Evolutionary conservation across 306 rosid genomes (phyloP).

Genomic region (Cotoneaster glaucophyllus): DNA sequence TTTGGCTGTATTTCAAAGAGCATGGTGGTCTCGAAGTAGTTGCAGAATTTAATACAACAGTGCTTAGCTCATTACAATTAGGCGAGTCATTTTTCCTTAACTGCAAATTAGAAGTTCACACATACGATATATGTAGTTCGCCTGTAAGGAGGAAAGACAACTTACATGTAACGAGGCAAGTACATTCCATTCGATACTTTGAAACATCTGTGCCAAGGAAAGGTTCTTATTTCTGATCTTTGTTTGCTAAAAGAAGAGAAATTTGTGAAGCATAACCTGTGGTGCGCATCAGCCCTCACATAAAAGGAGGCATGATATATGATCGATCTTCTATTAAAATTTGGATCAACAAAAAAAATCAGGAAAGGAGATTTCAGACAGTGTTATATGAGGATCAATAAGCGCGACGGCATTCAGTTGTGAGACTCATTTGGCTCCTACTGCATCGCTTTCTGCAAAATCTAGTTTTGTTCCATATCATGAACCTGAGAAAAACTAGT

Average conservation of each 20-base stretch:
- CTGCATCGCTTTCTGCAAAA: slow-evolving; percentile 75
- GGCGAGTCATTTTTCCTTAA: too few species aligned
- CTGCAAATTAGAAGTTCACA: not conserved
- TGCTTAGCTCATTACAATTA: too few species aligned
- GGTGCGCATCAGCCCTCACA: not conserved
- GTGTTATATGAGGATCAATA: not conserved
- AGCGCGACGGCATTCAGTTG: slow-evolving; percentile 3
- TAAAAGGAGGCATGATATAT: not conserved
- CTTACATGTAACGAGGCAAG: not conserved
- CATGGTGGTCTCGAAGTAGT: too few species aligned
- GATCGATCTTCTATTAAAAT: not conserved
- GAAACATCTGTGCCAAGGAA: not conserved
- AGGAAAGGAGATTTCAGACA: not conserved
- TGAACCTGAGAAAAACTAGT: slow-evolving; percentile 81
- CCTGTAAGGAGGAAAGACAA: not conserved
- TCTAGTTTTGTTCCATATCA: slow-evolving; percentile 74
- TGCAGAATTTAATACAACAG: too few species aligned
- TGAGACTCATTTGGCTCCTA: slow-evolving; percentile 40
- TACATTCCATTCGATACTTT: not conserved
- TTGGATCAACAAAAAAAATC: not conserved
- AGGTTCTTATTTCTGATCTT: not conserved
- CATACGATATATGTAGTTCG: not conserved
- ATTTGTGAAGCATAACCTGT: not conserved
- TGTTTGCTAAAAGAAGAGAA: too few species aligned
- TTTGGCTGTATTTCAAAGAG: too few species aligned